Conservation (phyloP, 495 filamentous ascomycete species). For the Physcia stellaris region DNA sequence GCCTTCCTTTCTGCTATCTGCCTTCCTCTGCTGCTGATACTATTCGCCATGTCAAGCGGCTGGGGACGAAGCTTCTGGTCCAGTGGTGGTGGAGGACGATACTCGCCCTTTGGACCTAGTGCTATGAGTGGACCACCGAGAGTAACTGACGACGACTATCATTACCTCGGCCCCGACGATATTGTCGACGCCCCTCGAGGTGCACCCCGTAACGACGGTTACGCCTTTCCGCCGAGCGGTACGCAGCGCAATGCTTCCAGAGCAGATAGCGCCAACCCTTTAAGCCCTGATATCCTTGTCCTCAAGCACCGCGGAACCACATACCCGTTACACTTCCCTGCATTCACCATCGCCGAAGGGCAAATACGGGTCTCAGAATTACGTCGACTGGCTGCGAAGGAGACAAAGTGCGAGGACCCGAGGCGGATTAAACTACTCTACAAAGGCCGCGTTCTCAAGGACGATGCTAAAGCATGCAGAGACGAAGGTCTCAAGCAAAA, state of each 20-base stretch:
- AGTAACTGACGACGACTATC: constrained; percentile 65
- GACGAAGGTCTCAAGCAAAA: constrained; percentile 70
- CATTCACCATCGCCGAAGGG: constrained; percentile 71
- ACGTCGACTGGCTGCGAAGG: constrained; percentile 46
- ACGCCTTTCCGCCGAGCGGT: constrained; percentile 21
- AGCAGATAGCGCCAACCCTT: constrained; percentile 15
- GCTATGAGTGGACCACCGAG: constrained; percentile 27
- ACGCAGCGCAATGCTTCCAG: constrained; percentile 7
- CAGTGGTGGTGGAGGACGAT: constrained; percentile 33
- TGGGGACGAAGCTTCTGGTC: constrained; percentile 49
- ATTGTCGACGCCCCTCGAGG: constrained; percentile 28
- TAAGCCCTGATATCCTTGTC: constrained; percentile 57
- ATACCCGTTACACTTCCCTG: constrained; percentile 67
- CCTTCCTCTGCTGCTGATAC: constrained; percentile 34
- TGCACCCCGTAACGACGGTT: constrained; percentile 23
- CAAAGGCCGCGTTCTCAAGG: constrained; percentile 65
- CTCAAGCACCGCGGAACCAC: constrained; percentile 55
- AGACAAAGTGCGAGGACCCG: constrained; percentile 46
- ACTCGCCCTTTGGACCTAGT: constrained; percentile 35
- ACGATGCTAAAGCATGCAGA: constrained; percentile 48
- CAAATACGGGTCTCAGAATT: constrained; percentile 55
- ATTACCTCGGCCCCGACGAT: constrained; percentile 67
- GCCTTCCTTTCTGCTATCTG: constrained; percentile 30
- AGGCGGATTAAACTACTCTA: constrained; percentile 61
- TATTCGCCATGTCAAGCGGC: constrained; percentile 42